These are phyloP conservation scores for Heteromeles arbutifolia DNA, from an alignment of 306 rosid genomes.

Conservation along the genomic window DNA sequence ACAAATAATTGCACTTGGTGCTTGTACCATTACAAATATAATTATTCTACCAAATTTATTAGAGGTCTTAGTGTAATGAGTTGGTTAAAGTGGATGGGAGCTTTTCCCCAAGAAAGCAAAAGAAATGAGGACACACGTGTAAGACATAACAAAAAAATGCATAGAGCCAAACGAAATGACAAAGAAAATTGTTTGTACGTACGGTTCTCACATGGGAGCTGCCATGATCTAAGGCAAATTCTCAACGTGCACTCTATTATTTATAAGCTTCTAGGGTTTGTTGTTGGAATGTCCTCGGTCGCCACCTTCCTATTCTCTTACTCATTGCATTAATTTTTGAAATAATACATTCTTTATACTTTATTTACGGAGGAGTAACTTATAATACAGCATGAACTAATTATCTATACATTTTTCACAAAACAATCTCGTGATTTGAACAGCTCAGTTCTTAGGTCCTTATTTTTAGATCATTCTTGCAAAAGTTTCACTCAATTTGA, in stretches of 20 bases:
- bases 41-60: neutral
- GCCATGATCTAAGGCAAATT: conserved; percentile 39
- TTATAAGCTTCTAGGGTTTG: neutral
- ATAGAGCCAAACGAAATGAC: conserved; percentile 33
- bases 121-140: conserved; percentile 44
- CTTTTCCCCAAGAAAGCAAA: neutral
- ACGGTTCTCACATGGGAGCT: conserved; percentile 58
- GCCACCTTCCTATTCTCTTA: conserved; percentile 17
- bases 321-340: neutral
- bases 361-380: neutral
- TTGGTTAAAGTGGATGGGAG: conserved; percentile 20
- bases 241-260: conserved; percentile 43
- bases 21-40: neutral
- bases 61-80: conserved; percentile 24
- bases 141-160: conserved; percentile 7
- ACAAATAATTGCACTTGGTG: neutral
- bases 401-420: neutral
- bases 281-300: conserved; percentile 38
- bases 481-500: neutral
- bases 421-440: neutral
- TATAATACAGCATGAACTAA: no score
- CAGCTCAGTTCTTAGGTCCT: neutral
- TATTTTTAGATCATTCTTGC: no score
- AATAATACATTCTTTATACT: neutral
- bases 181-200: conserved; percentile 28